phyloP scores from a whole-genome alignment of 208 protist species.

The Trypanosoma caninum region DNA sequence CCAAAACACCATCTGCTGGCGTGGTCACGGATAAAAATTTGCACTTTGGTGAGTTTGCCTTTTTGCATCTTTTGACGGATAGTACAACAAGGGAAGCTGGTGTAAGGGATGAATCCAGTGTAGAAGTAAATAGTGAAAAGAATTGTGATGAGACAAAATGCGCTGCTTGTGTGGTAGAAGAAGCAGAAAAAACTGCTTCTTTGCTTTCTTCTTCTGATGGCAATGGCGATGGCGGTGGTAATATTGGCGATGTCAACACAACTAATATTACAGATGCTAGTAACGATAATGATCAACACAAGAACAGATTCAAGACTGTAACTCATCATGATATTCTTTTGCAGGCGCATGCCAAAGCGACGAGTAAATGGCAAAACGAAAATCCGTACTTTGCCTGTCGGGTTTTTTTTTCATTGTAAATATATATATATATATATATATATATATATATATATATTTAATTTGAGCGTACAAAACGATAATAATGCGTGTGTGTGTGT shows the following conservation, averaged over 20 bases:
- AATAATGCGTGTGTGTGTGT: background rate
- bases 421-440: too few species aligned
- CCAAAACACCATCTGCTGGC: constrained; percentile 50
- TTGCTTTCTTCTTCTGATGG: too few species aligned
- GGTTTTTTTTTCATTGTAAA: background rate
- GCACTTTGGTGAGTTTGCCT: constrained; percentile 63
- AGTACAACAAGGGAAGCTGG: background rate
- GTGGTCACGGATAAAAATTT: constrained; percentile 78
- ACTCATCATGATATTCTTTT: background rate
- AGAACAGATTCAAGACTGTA: background rate
- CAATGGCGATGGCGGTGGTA: background rate
- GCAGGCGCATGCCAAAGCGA: background rate
- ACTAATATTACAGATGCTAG: too few species aligned
- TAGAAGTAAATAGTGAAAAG: background rate
- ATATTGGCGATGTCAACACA: background rate
- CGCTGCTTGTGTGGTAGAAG: too few species aligned
- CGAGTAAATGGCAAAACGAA: constrained; percentile 12
- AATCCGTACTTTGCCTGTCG: constrained; percentile 17
- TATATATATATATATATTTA: too few species aligned
- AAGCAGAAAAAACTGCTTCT: too few species aligned
- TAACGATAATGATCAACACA: too few species aligned
- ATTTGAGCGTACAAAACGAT: too few species aligned
- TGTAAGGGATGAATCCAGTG: background rate
- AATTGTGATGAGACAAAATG: background rate
- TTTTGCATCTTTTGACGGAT: constrained; percentile 22